Evolutionary conservation across 768 basidiomycete species (phyloP).

Genomic region (Lactifluus hygrophoroides): DNA sequence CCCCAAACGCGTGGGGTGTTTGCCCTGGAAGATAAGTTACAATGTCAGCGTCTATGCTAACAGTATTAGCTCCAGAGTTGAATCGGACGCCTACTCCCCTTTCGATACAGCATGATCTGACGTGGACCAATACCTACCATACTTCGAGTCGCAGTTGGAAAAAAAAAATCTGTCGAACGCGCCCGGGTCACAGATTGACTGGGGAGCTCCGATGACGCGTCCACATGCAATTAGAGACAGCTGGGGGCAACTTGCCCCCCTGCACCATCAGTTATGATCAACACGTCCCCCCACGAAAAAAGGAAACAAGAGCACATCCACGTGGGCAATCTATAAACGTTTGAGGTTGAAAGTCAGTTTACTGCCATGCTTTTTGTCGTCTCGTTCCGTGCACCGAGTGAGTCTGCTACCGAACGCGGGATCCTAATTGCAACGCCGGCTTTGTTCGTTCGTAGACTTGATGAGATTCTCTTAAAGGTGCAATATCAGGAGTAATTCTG

Average conservation of each 20-base stretch:
- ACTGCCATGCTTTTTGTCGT: too few species aligned
- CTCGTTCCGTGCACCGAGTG: too few species aligned
- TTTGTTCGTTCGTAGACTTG: too few species aligned
- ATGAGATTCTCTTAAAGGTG: too few species aligned
- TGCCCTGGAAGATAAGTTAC: conserved; percentile 56
- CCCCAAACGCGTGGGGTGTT: conserved; percentile 40
- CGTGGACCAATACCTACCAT: conserved; percentile 47
- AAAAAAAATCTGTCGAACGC: background rate
- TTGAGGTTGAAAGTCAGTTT: too few species aligned
- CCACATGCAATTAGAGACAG: conserved; percentile 62
- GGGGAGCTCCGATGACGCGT: conserved; percentile 86
- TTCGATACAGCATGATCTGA: conserved; percentile 71
- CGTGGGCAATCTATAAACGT: too few species aligned
- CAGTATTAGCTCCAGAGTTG: background rate
- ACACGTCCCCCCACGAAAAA: background rate
- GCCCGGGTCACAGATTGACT: conserved; percentile 66
- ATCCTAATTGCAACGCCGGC: too few species aligned
- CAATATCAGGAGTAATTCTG: too few species aligned
- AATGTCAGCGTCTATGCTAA: too few species aligned
- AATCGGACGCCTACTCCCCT: background rate
- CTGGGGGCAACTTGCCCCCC: conserved; percentile 53
- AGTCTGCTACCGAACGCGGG: too few species aligned
- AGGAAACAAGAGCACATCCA: too few species aligned
- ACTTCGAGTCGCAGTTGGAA: background rate
- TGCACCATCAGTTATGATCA: background rate